A percentile compares a stretch with the other conserved stretches of the same genome.
phyloP scores from a whole-genome alignment of 352 stramenopile genomes.

The Phytophthora sp. region DNA sequence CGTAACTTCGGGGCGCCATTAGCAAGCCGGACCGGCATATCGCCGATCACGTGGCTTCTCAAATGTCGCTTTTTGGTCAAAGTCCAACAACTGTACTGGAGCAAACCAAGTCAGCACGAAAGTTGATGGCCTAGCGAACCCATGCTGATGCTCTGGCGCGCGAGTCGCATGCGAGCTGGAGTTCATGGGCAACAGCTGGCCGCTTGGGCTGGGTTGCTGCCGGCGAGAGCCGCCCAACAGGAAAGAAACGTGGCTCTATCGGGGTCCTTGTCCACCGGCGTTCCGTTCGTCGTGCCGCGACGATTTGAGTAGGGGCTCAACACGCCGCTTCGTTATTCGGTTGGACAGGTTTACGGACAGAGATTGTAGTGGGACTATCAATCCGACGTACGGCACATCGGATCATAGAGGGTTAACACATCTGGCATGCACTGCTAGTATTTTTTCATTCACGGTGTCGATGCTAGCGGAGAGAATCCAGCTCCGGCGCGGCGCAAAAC shows the following conservation, averaged over 20 bases:
- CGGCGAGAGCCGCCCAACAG: slow-evolving; percentile 26
- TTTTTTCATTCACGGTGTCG: slow-evolving; percentile 40
- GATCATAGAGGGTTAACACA: slow-evolving; percentile 32
- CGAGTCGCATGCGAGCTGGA: slow-evolving; percentile 17
- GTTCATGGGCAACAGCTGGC: slow-evolving; percentile 39
- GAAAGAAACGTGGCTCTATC: slow-evolving; percentile 26
- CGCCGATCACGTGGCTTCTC: slow-evolving; percentile 32
- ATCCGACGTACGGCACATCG: background rate
- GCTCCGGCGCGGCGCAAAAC: slow-evolving; percentile 27
- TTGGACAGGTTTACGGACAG: slow-evolving; percentile 10
- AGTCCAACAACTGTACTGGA: slow-evolving; percentile 8
- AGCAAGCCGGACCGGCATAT: slow-evolving; percentile 17
- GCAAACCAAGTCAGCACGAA: slow-evolving; percentile 17
- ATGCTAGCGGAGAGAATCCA: slow-evolving; percentile 44
- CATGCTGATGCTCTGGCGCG: slow-evolving; percentile 19
- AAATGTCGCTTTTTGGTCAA: slow-evolving; percentile 33
- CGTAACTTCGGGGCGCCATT: slow-evolving; percentile 14
- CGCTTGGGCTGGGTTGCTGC: slow-evolving; percentile 27
- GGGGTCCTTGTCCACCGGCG: slow-evolving; percentile 32
- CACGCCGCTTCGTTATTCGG: slow-evolving; percentile 30
- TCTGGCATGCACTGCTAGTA: slow-evolving; percentile 26
- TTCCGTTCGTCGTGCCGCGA: slow-evolving; percentile 17
- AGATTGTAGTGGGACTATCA: background rate
- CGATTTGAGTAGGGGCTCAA: slow-evolving; percentile 37
- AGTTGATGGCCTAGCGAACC: slow-evolving; percentile 1